phyloP scores from a whole-genome alignment of 2,329 filamentous ascomycete species.

The Claviceps spartinae region DNA sequence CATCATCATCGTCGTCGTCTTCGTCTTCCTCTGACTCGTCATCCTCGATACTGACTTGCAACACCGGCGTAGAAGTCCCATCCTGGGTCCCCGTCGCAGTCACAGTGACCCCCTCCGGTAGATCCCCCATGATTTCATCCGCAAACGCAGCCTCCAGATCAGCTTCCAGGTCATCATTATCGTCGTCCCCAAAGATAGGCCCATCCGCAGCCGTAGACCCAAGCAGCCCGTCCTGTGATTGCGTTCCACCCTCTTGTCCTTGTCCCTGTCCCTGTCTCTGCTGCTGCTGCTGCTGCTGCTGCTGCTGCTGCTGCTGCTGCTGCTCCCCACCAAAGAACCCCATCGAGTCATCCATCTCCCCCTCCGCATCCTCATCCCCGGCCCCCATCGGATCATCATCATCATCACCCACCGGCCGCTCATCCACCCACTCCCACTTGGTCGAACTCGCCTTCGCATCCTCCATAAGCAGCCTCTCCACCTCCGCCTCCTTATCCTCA shows the following conservation, averaged over 20 bases:
- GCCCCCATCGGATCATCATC: slow-evolving; percentile 15
- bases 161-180: slow-evolving; percentile 40
- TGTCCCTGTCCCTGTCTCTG: slow-evolving; percentile 13
- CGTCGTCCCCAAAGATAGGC: slow-evolving; percentile 19
- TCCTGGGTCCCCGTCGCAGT: slow-evolving; percentile 28
- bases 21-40: slow-evolving; percentile 28
- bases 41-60: slow-evolving; percentile 32
- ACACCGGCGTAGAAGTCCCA: slow-evolving; percentile 28
- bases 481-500: slow-evolving; percentile 69
- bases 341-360: slow-evolving; percentile 30
- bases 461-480: slow-evolving; percentile 57
- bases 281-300: neutral
- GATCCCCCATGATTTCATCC: slow-evolving; percentile 25
- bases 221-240: no score
- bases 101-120: slow-evolving; percentile 30
- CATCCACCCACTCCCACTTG: slow-evolving; percentile 51
- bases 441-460: slow-evolving; percentile 50
- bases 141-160: slow-evolving; percentile 41
- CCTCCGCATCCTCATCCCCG: slow-evolving; percentile 36
- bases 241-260: slow-evolving; percentile 22
- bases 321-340: slow-evolving; percentile 21
- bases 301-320: neutral
- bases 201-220: slow-evolving; percentile 13
- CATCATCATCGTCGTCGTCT: slow-evolving; percentile 24
- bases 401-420: slow-evolving; percentile 30